Evolutionary conservation across 192 early-diverging fungal genomes (phyloP).

Genomic region (Chytriomyces sp.): DNA sequence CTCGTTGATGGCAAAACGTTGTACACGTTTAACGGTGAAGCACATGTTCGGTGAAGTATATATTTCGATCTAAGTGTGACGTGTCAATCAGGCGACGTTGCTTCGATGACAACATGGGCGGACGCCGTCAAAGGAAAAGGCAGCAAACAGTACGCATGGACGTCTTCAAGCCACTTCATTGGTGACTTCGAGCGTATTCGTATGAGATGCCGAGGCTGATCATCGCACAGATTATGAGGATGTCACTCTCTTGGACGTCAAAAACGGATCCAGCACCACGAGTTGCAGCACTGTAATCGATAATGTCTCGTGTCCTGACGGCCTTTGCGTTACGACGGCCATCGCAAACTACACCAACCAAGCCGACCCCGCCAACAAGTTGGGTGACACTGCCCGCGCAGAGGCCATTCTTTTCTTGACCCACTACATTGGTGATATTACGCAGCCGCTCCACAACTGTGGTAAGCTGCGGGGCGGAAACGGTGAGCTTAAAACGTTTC

Average conservation of each 20-base stretch:
- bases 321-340: conserved; percentile 15
- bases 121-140: too few relatives aligned
- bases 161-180: conserved; percentile 21
- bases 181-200: too few relatives aligned
- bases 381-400: neutral
- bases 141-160: too few relatives aligned
- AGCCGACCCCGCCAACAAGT: neutral
- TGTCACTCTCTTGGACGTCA: conserved; percentile 19
- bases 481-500: too few relatives aligned
- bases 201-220: too few relatives aligned
- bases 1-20: neutral
- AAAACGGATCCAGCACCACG: neutral
- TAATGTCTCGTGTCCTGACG: neutral
- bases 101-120: conserved; percentile 5
- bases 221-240: conserved; percentile 27
- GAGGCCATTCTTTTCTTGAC: conserved; percentile 35
- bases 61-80: too few relatives aligned
- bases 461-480: conserved; percentile 35
- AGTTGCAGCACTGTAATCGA: conserved; percentile 16
- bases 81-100: too few relatives aligned
- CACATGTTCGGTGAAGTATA: too few relatives aligned
- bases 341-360: conserved; percentile 28
- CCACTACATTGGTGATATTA: conserved; percentile 51
- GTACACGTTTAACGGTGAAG: conserved; percentile 2
- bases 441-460: conserved; percentile 50